Evolutionary conservation across 176 grass and related monocot genomes (phyloP), one percentile per base, ranked within the genome.

Genomic region (Musa acuminata): DNA sequence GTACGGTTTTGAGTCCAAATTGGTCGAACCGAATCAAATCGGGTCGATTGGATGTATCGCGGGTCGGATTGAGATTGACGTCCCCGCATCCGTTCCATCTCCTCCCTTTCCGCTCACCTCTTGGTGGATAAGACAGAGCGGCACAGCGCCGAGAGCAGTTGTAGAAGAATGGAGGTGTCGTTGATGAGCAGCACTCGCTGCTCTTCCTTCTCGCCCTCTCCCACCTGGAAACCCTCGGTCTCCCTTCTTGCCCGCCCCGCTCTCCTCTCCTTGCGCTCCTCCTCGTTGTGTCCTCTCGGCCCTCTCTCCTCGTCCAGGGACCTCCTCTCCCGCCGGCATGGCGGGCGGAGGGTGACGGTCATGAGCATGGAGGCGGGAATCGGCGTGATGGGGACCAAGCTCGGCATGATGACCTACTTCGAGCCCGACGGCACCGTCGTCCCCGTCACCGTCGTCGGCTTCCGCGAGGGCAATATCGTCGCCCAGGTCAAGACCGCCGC

Each of bases 351-450:
- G 64, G 79, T 68, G 64, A 55, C 27, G 43, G 86, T 79, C 19
- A 80, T 70, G 69, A 80, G 78, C 78, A 80, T 80, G 55, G 87
- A 92, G 62, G 90, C 87, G 22, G 87, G 90, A 11, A 79, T 97
- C 49, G 93, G 93, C 50, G 79, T 97, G 69, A 90, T 97, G 90
- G 93, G 85, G 8, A 92, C 93, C 73, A 97, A 92, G 87, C 87
- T 97, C 64, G 90, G 93, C 73, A 90, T 97, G 93, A 97, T 97
- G 93, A 90, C 85, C 65, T 97, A 88, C 83, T 88, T 90, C 87
- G 87, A 92, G 54, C 83, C 87, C 8, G 83, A 62, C 1, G 78
- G 75, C 26, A 87, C 87, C 25, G 85, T 89, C 16, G 87, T 96
- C 25, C 93, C 93, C 0, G 90, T 97, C 71, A 97, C 90, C 0